These are phyloP conservation scores for Calonectria ilicicola DNA, from an alignment of 2,329 filamentous ascomycete species.

Conservation along the genomic window DNA sequence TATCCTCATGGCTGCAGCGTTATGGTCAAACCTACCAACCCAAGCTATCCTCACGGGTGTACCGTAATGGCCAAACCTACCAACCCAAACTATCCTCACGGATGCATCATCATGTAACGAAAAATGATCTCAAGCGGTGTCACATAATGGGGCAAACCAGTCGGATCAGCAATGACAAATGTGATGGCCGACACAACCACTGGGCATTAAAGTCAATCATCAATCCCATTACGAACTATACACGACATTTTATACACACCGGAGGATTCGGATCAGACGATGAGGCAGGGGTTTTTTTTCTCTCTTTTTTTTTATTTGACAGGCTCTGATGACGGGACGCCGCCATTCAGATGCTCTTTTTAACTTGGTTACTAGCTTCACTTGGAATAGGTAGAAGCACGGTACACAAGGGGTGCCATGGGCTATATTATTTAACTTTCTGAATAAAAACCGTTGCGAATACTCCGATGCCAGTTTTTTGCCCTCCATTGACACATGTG, in stretches of 20 bases:
- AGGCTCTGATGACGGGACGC: conserved; percentile 39
- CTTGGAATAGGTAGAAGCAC: conserved; percentile 14
- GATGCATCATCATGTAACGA: conserved; percentile 51
- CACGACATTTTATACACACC: neutral
- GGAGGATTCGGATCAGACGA: neutral
- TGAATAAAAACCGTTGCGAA: conserved; percentile 37
- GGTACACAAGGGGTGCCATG: neutral
- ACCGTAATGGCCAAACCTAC: conserved; percentile 46
- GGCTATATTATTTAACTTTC: conserved; percentile 26
- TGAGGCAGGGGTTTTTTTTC: neutral
- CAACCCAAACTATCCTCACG: conserved; percentile 40
- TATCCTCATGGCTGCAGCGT: conserved; percentile 45
- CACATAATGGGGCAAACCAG: neutral
- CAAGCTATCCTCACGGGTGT: conserved; percentile 44
- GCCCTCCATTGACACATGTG: neutral
- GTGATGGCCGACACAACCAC: too few relatives aligned
- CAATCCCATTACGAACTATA: neutral
- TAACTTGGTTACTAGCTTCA: neutral
- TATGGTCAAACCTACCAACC: conserved; percentile 44
- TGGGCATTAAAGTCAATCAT: neutral
- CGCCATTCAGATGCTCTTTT: conserved; percentile 33
- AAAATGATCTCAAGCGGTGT: neutral
- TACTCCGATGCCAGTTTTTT: neutral
- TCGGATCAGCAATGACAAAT: neutral
- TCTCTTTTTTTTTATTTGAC: conserved; percentile 1